Base-by-base conservation (phyloP, 2,329 filamentous ascomycete genomes). In the Clarireedia monteithiana region DNA sequence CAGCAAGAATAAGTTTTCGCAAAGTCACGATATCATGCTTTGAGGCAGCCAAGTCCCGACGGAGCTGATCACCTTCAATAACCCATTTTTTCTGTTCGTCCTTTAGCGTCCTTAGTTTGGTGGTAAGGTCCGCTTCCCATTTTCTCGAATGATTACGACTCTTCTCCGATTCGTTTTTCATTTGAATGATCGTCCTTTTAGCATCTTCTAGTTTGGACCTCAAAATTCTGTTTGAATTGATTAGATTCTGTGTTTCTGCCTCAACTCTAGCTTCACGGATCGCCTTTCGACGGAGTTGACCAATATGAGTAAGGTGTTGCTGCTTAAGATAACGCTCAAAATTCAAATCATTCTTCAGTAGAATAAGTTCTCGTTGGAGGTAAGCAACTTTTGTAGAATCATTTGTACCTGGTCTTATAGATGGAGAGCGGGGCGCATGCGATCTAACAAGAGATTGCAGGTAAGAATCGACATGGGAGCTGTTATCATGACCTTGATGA, bases 271-370 rank as follows among this genome's bases (percentile, higher is more conserved):
- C 87, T 68, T 91, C 86, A 61, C 82, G 82, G 60, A 92, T 82
- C 57, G 90, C 85, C 59, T 84, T 84, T 14, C 87, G 79, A 62
- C 88, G 85, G 44, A 94, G 72, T 65, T 89, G 86, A 1, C 88
- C 88, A 66, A 94, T 91, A 58, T 92, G 88, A 2, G 85, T 81
- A 62, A 91, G 81, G 68, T 92, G 89, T 65, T 94, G 89, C 61
- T 90, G 83, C 67, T 91, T 92, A 64, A 92, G 78, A 69, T 90
- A 92, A 26, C 87, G 79, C 69, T 94, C 89, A 65, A 92, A 94
- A 61, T 87, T 88, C 45, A 94, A 75, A 63, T 94, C 88, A 59
- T 91, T 94, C 46, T 86, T 83, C 10, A 94, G 71, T 2, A 91
- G 73, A 53, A 90, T 79, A n/a, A 90, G 80, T 63, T 91, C 85